Evolutionary conservation across 345 rosid genomes (phyloP).

Genomic region (Euclidium syriacum): DNA sequence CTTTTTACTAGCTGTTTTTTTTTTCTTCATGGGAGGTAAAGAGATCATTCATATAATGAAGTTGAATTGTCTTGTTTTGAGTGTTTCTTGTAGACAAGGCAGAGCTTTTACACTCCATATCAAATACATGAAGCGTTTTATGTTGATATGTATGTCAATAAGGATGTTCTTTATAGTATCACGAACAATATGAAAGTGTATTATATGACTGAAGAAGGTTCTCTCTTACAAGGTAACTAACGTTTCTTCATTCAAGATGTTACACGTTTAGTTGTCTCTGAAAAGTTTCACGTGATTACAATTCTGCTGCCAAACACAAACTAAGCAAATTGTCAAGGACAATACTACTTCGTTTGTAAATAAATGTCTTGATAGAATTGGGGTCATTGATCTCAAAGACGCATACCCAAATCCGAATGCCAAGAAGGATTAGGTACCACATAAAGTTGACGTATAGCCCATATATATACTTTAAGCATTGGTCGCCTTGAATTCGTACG

Average conservation of each 20-base stretch:
- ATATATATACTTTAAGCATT: no score
- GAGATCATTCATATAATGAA: not conserved
- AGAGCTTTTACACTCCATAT: constrained; percentile 60
- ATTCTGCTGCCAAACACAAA: constrained; percentile 41
- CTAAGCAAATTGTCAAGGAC: constrained; percentile 70
- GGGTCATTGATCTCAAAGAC: constrained; percentile 76
- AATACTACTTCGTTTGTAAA: constrained; percentile 59
- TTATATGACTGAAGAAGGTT: constrained; percentile 74
- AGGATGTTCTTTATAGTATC: constrained; percentile 78
- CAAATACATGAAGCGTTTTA: constrained; percentile 67
- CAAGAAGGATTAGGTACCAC: constrained; percentile 71
- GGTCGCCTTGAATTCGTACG: no score
- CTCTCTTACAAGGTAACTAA: constrained; percentile 91
- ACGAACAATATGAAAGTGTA: constrained; percentile 66
- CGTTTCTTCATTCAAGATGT: constrained; percentile 1
- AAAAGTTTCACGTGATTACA: constrained; percentile 5
- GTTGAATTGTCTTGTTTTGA: not conserved
- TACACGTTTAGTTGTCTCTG: not conserved
- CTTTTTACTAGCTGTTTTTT: no score
- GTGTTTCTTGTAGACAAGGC: constrained; percentile 49
- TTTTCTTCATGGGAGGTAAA: not conserved
- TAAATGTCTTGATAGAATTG: constrained; percentile 63
- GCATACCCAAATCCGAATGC: constrained; percentile 77
- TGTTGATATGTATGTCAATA: constrained; percentile 64
- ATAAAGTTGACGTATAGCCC: no score